Percentiles rank a stretch among this genome's conserved stretches.
These are phyloP conservation scores for Phaeodactylum tricornutum DNA, from an alignment of 108 stramenopile species.

Conservation along the genomic window DNA sequence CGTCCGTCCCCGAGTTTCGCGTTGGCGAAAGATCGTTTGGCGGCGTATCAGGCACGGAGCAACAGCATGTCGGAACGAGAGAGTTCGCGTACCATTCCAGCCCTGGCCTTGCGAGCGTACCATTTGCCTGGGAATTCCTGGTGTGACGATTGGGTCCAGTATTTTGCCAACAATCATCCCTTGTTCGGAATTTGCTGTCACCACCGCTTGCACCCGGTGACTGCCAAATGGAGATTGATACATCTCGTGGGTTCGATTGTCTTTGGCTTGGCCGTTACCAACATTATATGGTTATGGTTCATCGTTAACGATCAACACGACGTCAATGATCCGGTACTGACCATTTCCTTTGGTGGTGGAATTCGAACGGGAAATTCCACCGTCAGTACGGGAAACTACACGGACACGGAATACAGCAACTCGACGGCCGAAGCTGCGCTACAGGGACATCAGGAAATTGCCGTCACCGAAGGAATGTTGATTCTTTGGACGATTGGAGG, in stretches of 20 bases:
- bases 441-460: slow-evolving; percentile 6
- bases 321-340: slow-evolving; percentile 5
- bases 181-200: slow-evolving; percentile 49
- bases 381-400: neutral
- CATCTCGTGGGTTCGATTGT: slow-evolving; percentile 55
- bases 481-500: slow-evolving; percentile 72
- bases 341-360: slow-evolving; percentile 12
- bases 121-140: slow-evolving; percentile 38
- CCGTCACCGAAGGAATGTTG: slow-evolving; percentile 43
- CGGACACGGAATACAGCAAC: neutral
- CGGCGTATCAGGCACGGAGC: no score
- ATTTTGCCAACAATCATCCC: slow-evolving; percentile 51
- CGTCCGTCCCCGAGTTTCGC: no score
- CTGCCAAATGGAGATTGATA: no score
- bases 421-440: neutral
- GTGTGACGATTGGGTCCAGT: slow-evolving; percentile 41
- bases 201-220: slow-evolving; percentile 46
- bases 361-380: neutral
- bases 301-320: slow-evolving; percentile 19
- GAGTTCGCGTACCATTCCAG: no score
- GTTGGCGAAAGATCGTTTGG: no score
- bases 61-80: no score
- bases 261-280: slow-evolving; percentile 70
- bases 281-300: slow-evolving; percentile 51
- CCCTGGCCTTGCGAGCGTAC: slow-evolving; percentile 12